These are phyloP conservation scores for Pleurotus cornucopiae DNA, from an alignment of 768 basidiomycete genomes.

Conservation along the genomic window DNA sequence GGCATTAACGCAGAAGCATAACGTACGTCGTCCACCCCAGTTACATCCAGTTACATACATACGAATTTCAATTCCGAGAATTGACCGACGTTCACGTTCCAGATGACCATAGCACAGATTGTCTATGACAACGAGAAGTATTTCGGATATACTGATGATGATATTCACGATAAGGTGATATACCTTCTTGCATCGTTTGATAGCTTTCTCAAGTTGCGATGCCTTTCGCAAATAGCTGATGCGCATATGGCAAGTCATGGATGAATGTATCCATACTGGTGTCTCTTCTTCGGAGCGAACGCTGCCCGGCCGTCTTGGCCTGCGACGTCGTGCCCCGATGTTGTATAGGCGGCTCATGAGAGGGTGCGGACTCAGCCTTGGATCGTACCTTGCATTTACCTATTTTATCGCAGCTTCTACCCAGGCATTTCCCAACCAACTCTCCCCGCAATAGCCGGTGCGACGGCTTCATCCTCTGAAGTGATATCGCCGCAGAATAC, in stretches of 20 bases:
- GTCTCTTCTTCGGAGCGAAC: slow-evolving; percentile 74
- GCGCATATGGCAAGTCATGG: slow-evolving; percentile 91
- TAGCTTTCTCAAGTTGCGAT: too few species aligned
- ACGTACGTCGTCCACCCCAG: slow-evolving; percentile 45
- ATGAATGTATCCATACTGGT: slow-evolving; percentile 82
- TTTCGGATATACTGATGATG: slow-evolving; percentile 72
- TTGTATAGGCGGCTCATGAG: slow-evolving; percentile 90
- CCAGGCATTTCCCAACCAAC: slow-evolving; percentile 37
- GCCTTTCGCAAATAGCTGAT: slow-evolving; percentile 37
- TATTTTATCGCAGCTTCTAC: slow-evolving; percentile 36
- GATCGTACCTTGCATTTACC: slow-evolving; percentile 3
- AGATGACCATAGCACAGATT: slow-evolving; percentile 93
- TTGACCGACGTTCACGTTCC: slow-evolving; percentile 9
- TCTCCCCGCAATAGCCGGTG: slow-evolving; percentile 23
- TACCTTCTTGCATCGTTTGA: background rate
- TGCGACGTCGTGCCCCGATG: slow-evolving; percentile 82
- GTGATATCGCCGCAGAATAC: slow-evolving; percentile 18
- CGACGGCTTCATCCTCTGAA: background rate
- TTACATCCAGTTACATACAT: background rate
- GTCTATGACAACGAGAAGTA: slow-evolving; percentile 89
- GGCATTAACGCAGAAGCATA: slow-evolving; percentile 72
- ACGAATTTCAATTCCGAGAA: too few species aligned
- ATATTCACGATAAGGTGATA: slow-evolving; percentile 67
- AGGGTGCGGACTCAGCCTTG: slow-evolving; percentile 44
- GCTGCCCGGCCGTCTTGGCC: slow-evolving; percentile 81